A percentile compares a stretch with the other conserved stretches of the same genome.
phyloP scores from a whole-genome alignment of 2,329 filamentous ascomycete species.

The Didymella exigua region DNA sequence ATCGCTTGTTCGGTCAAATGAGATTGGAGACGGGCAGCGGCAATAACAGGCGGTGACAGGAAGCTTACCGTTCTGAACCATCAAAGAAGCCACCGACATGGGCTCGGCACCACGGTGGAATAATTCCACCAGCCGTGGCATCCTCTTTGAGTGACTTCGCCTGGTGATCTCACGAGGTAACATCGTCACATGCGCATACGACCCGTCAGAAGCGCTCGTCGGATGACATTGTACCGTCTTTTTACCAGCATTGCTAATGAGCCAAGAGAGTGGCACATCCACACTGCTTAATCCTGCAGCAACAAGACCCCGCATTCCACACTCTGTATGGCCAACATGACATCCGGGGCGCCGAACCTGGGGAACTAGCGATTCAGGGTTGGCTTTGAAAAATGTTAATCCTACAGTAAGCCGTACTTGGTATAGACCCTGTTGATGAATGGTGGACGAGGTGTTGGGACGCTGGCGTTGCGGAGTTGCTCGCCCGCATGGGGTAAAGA shows the following conservation, averaged over 20 bases:
- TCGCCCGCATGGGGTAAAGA: constrained; percentile 28
- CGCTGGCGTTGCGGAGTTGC: constrained; percentile 30
- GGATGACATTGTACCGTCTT: constrained; percentile 29
- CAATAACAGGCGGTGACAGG: constrained; percentile 7
- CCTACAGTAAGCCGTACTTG: constrained; percentile 18
- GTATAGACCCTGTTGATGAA: constrained; percentile 10
- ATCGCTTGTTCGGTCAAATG: constrained; percentile 10
- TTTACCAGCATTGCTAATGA: constrained; percentile 18
- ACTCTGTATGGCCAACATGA: constrained; percentile 23
- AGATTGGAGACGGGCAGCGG: not conserved
- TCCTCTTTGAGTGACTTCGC: constrained; percentile 21
- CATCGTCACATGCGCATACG: constrained; percentile 24
- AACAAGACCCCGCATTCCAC: constrained; percentile 24
- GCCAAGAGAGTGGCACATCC: constrained; percentile 33
- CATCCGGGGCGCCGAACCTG: constrained; percentile 15
- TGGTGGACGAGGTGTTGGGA: constrained; percentile 18
- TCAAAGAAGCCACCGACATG: constrained; percentile 21
- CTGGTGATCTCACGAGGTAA: constrained; percentile 27
- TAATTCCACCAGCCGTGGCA: constrained; percentile 32
- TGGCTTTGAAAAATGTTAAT: not conserved
- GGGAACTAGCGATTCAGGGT: constrained; percentile 21
- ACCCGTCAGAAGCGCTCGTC: constrained; percentile 22
- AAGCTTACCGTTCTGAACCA: constrained; percentile 5
- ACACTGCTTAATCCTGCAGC: constrained; percentile 27
- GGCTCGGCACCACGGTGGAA: constrained; percentile 19